Percentiles rank a stretch among this genome's conserved stretches.
These are phyloP conservation scores for Pistacia atlantica DNA, from an alignment of 345 rosid genomes.

Conservation along the genomic window DNA sequence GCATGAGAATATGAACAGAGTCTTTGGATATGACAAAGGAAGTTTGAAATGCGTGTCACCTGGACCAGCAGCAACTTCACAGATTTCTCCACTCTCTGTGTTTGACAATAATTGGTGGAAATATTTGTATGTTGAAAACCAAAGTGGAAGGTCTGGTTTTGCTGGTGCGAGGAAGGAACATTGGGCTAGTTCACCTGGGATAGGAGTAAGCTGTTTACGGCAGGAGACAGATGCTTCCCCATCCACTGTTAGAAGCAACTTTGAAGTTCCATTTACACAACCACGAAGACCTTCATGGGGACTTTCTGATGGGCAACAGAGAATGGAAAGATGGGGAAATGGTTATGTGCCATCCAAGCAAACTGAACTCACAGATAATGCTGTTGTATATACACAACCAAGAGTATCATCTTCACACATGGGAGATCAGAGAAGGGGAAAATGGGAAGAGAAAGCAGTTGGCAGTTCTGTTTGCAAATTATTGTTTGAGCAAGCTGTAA, in stretches of 20 bases:
- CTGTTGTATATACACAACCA: constrained; percentile 43
- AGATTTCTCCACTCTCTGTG: not conserved
- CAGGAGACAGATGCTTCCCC: constrained; percentile 27
- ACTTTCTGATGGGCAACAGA: not conserved
- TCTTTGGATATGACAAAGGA: constrained; percentile 15
- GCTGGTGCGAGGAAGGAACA: constrained; percentile 28
- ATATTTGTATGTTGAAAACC: constrained; percentile 25
- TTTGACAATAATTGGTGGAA: constrained; percentile 23
- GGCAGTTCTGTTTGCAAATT: constrained; percentile 5
- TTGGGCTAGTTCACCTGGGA: not conserved
- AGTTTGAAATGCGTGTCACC: constrained; percentile 17
- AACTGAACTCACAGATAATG: not conserved
- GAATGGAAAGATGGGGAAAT: constrained; percentile 13
- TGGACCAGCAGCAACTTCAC: constrained; percentile 8
- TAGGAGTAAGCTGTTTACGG: not conserved
- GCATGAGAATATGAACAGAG: constrained; percentile 9
- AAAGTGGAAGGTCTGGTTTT: not conserved
- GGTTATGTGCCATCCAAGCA: not conserved
- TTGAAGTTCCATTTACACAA: constrained; percentile 17
- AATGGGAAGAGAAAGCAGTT: constrained; percentile 26
- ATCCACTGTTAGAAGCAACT: constrained; percentile 26
- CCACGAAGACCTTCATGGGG: constrained; percentile 8
- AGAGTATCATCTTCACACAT: constrained; percentile 16
- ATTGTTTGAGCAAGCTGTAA: constrained; percentile 8
- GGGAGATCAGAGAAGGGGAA: constrained; percentile 20